Conservation (phyloP, 371 early-diverging fungal genomes). For the Rhizomucor miehei region DNA sequence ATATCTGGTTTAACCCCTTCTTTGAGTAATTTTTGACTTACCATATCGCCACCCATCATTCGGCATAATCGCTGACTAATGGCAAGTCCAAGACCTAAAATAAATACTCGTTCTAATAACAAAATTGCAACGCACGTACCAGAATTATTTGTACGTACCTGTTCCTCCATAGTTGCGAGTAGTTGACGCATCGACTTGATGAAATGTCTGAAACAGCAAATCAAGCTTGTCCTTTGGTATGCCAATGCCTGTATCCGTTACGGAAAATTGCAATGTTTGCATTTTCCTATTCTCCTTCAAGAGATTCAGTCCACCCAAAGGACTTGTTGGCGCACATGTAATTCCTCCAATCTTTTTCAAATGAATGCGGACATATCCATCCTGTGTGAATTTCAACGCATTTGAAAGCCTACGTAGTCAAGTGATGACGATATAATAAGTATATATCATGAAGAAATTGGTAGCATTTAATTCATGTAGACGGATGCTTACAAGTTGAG, state of each 20-base stretch:
- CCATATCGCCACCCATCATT: constrained; percentile 59
- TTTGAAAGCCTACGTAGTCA: neutral
- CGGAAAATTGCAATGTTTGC: constrained; percentile 29
- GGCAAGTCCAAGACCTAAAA: constrained; percentile 42
- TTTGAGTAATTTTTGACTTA: too few relatives aligned
- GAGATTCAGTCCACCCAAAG: neutral
- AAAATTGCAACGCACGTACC: too few relatives aligned
- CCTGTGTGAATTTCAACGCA: constrained; percentile 7
- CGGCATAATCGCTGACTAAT: constrained; percentile 46
- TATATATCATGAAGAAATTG: too few relatives aligned
- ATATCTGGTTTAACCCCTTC: too few relatives aligned
- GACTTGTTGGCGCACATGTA: neutral
- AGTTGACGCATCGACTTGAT: constrained; percentile 56
- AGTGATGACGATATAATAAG: neutral
- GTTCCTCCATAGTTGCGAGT: constrained; percentile 58
- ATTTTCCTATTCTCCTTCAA: neutral
- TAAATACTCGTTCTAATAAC: too few relatives aligned
- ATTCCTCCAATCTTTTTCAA: constrained; percentile 1
- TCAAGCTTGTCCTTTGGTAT: constrained; percentile 49
- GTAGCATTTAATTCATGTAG: too few relatives aligned
- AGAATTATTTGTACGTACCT: too few relatives aligned
- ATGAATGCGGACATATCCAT: constrained; percentile 16
- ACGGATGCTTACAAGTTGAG: constrained; percentile 42
- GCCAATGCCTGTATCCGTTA: constrained; percentile 67
- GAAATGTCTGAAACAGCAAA: constrained; percentile 58